Percentiles rank a stretch among this genome's conserved stretches.
Conservation (phyloP, 2,329 filamentous ascomycete genomes). For the Alternaria alternata region DNA sequence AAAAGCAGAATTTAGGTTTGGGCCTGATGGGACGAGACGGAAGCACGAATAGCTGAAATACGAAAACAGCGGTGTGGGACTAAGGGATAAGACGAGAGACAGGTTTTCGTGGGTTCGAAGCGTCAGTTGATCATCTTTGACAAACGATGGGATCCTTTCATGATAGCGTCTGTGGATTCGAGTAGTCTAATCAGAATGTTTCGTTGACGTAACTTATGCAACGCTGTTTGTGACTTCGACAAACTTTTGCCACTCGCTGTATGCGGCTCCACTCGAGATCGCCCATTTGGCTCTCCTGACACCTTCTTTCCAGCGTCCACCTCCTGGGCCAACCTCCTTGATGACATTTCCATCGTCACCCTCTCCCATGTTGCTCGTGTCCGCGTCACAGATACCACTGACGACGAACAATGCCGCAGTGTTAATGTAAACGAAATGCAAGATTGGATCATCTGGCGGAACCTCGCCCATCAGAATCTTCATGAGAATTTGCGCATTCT, state of each 20-base stretch:
- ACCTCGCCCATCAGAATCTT: constrained; percentile 78
- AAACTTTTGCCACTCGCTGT: constrained; percentile 82
- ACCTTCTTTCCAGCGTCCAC: constrained; percentile 93
- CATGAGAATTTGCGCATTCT: constrained; percentile 87
- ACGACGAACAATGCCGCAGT: constrained; percentile 87
- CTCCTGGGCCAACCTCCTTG: constrained; percentile 82
- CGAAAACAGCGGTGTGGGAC: neutral
- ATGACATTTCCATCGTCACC: constrained; percentile 84
- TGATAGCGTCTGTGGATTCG: neutral
- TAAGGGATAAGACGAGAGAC: neutral
- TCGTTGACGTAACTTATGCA: constrained; percentile 17
- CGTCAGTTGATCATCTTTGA: neutral
- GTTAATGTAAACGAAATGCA: constrained; percentile 95
- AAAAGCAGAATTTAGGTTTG: neutral
- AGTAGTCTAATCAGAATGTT: neutral
- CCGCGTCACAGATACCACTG: constrained; percentile 84
- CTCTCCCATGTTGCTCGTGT: constrained; percentile 78
- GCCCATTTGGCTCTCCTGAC: constrained; percentile 87
- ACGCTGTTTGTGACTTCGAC: constrained; percentile 77
- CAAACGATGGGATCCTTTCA: neutral
- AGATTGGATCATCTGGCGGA: constrained; percentile 78
- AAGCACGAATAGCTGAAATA: neutral
- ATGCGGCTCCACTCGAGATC: constrained; percentile 84
- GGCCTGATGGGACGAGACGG: neutral
- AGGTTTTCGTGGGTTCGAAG: neutral